phyloP scores from a whole-genome alignment of 306 rosid species.

The Lagenaria siceraria region DNA sequence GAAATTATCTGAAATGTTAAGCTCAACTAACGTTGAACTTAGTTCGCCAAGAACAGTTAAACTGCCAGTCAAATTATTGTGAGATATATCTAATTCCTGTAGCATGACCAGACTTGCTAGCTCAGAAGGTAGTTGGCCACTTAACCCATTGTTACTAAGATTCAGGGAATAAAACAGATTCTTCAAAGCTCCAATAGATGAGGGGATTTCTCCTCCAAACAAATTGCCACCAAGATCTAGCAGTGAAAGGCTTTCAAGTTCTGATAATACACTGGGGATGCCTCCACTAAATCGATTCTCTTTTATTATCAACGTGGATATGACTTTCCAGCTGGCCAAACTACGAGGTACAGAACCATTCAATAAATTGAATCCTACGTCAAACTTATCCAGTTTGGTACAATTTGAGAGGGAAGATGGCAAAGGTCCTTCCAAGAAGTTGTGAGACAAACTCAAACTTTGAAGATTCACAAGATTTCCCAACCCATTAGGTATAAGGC shows the following conservation, averaged over 20 bases:
- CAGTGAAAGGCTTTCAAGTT: slow-evolving; percentile 30
- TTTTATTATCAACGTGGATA: slow-evolving; percentile 36
- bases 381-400: slow-evolving; percentile 30
- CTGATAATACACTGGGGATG: slow-evolving; percentile 38
- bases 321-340: slow-evolving; percentile 38
- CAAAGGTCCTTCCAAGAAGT: slow-evolving; percentile 54
- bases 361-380: slow-evolving; percentile 59
- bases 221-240: slow-evolving; percentile 69
- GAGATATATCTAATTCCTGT: slow-evolving; percentile 47
- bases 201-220: slow-evolving; percentile 62
- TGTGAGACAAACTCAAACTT: slow-evolving; percentile 40
- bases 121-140: slow-evolving; percentile 50
- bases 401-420: slow-evolving; percentile 53
- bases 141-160: slow-evolving; percentile 62
- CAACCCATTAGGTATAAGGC: slow-evolving; percentile 45
- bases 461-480: slow-evolving; percentile 47
- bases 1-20: slow-evolving; percentile 53
- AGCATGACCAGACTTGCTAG: slow-evolving; percentile 23
- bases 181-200: slow-evolving; percentile 43
- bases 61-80: slow-evolving; percentile 64
- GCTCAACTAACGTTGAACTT: slow-evolving; percentile 19
- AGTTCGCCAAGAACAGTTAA: slow-evolving; percentile 29
- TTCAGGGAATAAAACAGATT: slow-evolving; percentile 40
- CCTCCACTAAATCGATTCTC: slow-evolving; percentile 58
- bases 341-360: slow-evolving; percentile 55